phyloP scores from a whole-genome alignment of 805 yeast species.

The Metschnikowia drakensbergensis region DNA sequence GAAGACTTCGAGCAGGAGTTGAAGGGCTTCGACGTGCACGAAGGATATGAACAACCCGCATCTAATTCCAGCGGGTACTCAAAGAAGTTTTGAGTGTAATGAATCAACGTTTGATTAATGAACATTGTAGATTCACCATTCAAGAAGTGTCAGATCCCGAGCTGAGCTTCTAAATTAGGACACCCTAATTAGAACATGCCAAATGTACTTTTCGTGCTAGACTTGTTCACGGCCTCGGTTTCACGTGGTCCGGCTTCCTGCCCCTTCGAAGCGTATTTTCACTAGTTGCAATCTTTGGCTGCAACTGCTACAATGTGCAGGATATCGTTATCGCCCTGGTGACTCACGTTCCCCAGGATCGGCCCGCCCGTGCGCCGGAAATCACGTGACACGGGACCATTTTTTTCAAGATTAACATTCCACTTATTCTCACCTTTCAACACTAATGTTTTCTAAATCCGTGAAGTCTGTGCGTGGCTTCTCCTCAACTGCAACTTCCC shows the following conservation, averaged over 20 bases:
- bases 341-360: slow-evolving; percentile 8
- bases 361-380: slow-evolving; percentile 5
- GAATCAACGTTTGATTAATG: background rate
- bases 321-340: slow-evolving; percentile 3
- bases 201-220: no score
- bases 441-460: slow-evolving; percentile 18
- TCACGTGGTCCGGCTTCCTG: no score
- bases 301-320: background rate
- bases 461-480: slow-evolving; percentile 22
- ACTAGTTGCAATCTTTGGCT: background rate
- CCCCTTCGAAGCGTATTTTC: background rate
- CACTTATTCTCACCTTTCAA: background rate
- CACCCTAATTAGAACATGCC: background rate
- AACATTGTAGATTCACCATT: background rate
- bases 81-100: background rate
- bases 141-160: background rate
- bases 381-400: background rate
- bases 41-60: slow-evolving; percentile 16
- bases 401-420: background rate
- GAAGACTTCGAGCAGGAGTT: slow-evolving; percentile 54
- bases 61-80: slow-evolving; percentile 8
- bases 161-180: background rate
- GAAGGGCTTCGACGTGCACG: slow-evolving; percentile 25
- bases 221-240: no score
- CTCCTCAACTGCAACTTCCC: slow-evolving; percentile 28